Percentiles rank a stretch among this genome's conserved stretches.
Evolutionary conservation across 352 stramenopile species (phyloP).

Genomic region (Phytopythium cucurbitacearum): DNA sequence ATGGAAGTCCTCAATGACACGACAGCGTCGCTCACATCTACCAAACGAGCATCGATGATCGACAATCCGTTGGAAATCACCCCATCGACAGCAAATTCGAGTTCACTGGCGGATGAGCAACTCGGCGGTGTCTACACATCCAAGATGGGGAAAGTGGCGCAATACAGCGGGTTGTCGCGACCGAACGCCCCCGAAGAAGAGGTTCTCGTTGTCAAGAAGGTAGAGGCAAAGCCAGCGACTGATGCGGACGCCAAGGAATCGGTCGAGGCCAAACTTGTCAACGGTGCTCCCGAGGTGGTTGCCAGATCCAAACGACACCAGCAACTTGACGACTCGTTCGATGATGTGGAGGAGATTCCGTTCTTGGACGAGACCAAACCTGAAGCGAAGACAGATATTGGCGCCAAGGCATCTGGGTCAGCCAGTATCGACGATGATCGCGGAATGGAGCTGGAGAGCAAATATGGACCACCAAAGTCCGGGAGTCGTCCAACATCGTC

Average conservation of each 20-base stretch:
- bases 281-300: slow-evolving; percentile 9
- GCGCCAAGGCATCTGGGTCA: not conserved
- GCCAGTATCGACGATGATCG: slow-evolving; percentile 36
- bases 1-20: slow-evolving; percentile 74
- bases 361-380: slow-evolving; percentile 60
- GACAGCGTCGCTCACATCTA: slow-evolving; percentile 28
- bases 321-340: slow-evolving; percentile 55
- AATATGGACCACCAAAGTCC: slow-evolving; percentile 26
- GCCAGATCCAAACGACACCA: slow-evolving; percentile 6
- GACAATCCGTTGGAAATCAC: slow-evolving; percentile 1
- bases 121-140: slow-evolving; percentile 20
- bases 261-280: not conserved
- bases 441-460: slow-evolving; percentile 57
- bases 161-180: slow-evolving; percentile 44
- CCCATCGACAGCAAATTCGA: not conserved
- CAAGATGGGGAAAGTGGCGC: slow-evolving; percentile 41
- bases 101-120: slow-evolving; percentile 5
- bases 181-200: slow-evolving; percentile 67
- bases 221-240: slow-evolving; percentile 29
- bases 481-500: not conserved
- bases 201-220: slow-evolving; percentile 64
- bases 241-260: slow-evolving; percentile 10
- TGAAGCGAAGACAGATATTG: slow-evolving; percentile 24
- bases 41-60: slow-evolving; percentile 7
- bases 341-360: slow-evolving; percentile 78